A percentile compares a stretch with the other conserved stretches of the same genome.
phyloP scores from a whole-genome alignment of 2,329 filamentous ascomycete genomes.

The Penicillium decumbens region DNA sequence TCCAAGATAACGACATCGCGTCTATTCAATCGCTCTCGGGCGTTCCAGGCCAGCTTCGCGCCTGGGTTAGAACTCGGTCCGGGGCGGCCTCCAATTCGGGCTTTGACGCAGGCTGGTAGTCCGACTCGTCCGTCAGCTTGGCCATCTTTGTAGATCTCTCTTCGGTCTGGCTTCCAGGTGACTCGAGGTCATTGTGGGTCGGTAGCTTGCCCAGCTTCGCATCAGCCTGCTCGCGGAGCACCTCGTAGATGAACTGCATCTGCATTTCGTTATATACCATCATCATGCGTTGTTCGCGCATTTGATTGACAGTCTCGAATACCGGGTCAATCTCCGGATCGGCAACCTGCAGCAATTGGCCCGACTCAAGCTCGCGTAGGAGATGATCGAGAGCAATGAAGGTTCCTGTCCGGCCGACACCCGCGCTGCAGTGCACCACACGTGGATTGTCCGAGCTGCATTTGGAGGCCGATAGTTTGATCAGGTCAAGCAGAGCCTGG shows the following conservation, averaged over 20 bases:
- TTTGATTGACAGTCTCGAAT: constrained; percentile 69
- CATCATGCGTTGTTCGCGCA: constrained; percentile 82
- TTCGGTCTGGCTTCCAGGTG: constrained; percentile 16
- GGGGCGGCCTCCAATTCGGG: constrained; percentile 33
- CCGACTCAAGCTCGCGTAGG: constrained; percentile 72
- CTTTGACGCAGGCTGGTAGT: constrained; percentile 31
- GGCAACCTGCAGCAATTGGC: constrained; percentile 54
- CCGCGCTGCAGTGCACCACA: constrained; percentile 82
- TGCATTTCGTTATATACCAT: constrained; percentile 93
- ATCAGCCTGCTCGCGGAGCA: constrained; percentile 59
- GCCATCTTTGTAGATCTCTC: constrained; percentile 36
- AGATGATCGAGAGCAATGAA: constrained; percentile 96
- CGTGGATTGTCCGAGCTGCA: constrained; percentile 61
- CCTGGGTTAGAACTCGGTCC: constrained; percentile 23
- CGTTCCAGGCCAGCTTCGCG: constrained; percentile 27
- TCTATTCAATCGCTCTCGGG: constrained; percentile 31
- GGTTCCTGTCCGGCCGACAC: constrained; percentile 88
- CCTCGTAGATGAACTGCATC: constrained; percentile 82
- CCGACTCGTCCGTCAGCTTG: constrained; percentile 29
- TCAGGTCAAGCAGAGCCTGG: constrained; percentile 49
- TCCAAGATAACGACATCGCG: constrained; percentile 2
- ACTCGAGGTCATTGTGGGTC: constrained; percentile 4
- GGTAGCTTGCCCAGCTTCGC: constrained; percentile 30
- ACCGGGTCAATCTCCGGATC: constrained; percentile 61
- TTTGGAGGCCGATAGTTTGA: constrained; percentile 46